phyloP scores from a whole-genome alignment of 1,139 yeast genomes.

The Arxiozyma slooffiae region DNA sequence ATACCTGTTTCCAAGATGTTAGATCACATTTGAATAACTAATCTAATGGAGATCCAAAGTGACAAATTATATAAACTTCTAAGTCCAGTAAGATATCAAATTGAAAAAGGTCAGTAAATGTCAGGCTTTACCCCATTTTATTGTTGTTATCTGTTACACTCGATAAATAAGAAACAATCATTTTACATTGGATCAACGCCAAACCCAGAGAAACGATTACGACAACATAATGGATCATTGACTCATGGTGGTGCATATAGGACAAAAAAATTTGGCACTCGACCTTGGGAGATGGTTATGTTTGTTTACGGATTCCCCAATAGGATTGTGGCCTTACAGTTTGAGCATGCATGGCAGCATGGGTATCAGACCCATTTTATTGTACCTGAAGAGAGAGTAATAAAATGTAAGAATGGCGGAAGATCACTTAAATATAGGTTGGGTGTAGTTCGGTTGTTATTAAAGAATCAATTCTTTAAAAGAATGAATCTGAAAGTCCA shows the following conservation, averaged over 20 bases:
- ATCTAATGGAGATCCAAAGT: background rate
- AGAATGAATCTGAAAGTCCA: conserved; percentile 36
- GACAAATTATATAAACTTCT: background rate
- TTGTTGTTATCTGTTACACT: conserved; percentile 58
- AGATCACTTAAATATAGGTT: conserved; percentile 40
- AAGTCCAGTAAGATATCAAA: background rate
- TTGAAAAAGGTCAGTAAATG: background rate
- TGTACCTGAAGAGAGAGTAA: conserved; percentile 26
- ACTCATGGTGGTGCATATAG: conserved; percentile 58
- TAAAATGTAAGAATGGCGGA: conserved; percentile 31
- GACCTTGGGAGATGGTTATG: conserved; percentile 68
- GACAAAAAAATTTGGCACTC: conserved; percentile 44
- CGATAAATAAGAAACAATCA: conserved; percentile 44
- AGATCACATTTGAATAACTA: background rate
- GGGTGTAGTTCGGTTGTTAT: conserved; percentile 42
- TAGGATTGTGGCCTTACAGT: conserved; percentile 59
- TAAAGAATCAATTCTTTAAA: conserved; percentile 36
- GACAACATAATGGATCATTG: conserved; percentile 71
- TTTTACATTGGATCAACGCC: conserved; percentile 76
- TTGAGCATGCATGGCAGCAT: conserved; percentile 74
- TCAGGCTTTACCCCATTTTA: conserved; percentile 34
- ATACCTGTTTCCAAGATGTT: background rate
- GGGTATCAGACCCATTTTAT: conserved; percentile 57
- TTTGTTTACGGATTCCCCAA: conserved; percentile 65
- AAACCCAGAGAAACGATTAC: conserved; percentile 52